Evolutionary conservation across 2,329 filamentous ascomycete species (phyloP).

Genomic region (Fusarium transvaalense): DNA sequence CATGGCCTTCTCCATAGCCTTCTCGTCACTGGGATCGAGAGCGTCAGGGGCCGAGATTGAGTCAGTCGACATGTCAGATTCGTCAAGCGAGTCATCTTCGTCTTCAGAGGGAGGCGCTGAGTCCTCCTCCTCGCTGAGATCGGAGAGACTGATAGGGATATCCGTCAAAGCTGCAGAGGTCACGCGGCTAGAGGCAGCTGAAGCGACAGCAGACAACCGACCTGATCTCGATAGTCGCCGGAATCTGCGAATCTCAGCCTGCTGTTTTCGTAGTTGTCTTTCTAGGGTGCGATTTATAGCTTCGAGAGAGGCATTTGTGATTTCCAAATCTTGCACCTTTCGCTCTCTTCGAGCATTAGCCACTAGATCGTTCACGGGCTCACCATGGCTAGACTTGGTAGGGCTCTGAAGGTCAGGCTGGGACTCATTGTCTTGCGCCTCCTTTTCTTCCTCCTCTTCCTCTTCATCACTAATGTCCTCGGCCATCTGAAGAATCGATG

Average conservation of each 20-base stretch:
- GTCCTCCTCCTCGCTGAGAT: conserved; percentile 60
- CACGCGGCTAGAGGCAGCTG: conserved; percentile 60
- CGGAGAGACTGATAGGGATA: conserved; percentile 61
- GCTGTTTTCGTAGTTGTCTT: conserved; percentile 90
- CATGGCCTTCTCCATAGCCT: conserved; percentile 45
- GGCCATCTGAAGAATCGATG: conserved; percentile 67
- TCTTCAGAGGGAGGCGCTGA: conserved; percentile 54
- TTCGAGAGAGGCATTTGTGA: conserved; percentile 93
- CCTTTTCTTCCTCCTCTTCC: conserved; percentile 51
- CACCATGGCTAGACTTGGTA: conserved; percentile 66
- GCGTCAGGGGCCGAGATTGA: conserved; percentile 49
- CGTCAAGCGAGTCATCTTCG: conserved; percentile 65
- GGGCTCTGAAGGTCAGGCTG: conserved; percentile 65
- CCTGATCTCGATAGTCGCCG: conserved; percentile 87
- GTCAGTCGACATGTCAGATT: conserved; percentile 61
- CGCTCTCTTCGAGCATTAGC: conserved; percentile 91
- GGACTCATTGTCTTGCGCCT: conserved; percentile 48
- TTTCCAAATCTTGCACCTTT: conserved; percentile 96
- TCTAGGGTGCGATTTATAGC: conserved; percentile 96
- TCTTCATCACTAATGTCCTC: conserved; percentile 62
- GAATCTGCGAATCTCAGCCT: conserved; percentile 86
- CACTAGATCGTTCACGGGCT: conserved; percentile 79
- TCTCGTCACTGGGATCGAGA: conserved; percentile 56
- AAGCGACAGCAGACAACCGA: conserved; percentile 70
- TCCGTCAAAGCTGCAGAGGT: conserved; percentile 59